Percentiles rank a stretch among this genome's conserved stretches.
phyloP scores from a whole-genome alignment of 2,329 filamentous ascomycete species.

The Blastomyces percursus region DNA sequence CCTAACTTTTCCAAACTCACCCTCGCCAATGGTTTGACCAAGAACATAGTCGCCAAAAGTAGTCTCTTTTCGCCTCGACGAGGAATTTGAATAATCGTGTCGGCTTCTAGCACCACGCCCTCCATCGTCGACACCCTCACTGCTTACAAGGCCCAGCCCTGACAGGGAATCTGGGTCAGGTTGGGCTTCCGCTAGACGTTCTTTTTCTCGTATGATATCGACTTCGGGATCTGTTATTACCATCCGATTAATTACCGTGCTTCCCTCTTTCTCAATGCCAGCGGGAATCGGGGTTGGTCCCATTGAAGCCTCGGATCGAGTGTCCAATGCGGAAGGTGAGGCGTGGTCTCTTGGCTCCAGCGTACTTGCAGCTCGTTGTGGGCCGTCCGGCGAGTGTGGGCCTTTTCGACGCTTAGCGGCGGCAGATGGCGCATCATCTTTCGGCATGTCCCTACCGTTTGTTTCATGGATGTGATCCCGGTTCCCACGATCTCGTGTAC shows the following conservation, averaged over 20 bases:
- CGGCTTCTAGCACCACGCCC: slow-evolving; percentile 32
- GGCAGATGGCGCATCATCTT: slow-evolving; percentile 27
- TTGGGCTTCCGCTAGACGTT: slow-evolving; percentile 53
- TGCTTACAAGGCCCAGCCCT: slow-evolving; percentile 40
- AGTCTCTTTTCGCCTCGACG: slow-evolving; percentile 56
- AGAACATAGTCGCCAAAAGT: slow-evolving; percentile 94
- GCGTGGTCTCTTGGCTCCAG: slow-evolving; percentile 31
- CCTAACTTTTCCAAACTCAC: slow-evolving; percentile 98
- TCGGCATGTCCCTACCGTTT: slow-evolving; percentile 34
- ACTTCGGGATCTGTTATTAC: slow-evolving; percentile 65
- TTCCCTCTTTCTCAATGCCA: slow-evolving; percentile 60
- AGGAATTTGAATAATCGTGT: slow-evolving; percentile 46
- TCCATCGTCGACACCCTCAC: slow-evolving; percentile 40
- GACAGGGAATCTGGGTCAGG: slow-evolving; percentile 35
- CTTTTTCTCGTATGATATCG: slow-evolving; percentile 60
- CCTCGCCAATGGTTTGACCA: slow-evolving; percentile 91
- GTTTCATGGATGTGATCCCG: slow-evolving; percentile 29
- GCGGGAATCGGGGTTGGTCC: slow-evolving; percentile 47
- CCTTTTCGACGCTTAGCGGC: slow-evolving; percentile 38
- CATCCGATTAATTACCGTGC: slow-evolving; percentile 66
- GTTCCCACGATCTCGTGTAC: slow-evolving; percentile 20
- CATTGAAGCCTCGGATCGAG: slow-evolving; percentile 34
- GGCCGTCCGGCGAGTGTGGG: slow-evolving; percentile 37
- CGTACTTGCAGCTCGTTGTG: slow-evolving; percentile 33
- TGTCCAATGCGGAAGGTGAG: slow-evolving; percentile 24